phyloP scores from a whole-genome alignment of 106 monocot genomes.

The Dendrobium nobile region DNA sequence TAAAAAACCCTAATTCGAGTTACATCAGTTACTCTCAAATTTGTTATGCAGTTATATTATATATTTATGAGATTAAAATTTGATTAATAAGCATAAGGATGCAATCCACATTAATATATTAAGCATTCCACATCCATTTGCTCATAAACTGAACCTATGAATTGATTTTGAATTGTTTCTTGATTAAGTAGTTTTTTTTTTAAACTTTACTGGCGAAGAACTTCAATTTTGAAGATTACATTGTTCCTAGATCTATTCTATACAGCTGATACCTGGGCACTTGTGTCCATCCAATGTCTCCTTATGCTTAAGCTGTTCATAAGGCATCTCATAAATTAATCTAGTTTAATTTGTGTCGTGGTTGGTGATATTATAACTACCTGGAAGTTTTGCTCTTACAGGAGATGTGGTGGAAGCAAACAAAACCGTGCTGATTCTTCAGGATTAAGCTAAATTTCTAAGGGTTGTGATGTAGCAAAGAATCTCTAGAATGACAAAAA shows the following conservation, averaged over 20 bases:
- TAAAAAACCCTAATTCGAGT: too few species aligned
- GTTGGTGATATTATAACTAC: neutral
- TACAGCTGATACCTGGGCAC: neutral
- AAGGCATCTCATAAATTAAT: neutral
- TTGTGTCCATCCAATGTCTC: neutral
- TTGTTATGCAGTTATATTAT: too few species aligned
- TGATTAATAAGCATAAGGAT: neutral
- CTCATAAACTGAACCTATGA: too few species aligned
- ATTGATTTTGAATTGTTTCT: too few species aligned
- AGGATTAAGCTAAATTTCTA: neutral
- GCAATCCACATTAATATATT: neutral
- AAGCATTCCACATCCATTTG: neutral
- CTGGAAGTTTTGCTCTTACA: neutral
- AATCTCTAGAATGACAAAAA: neutral
- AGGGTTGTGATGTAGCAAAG: neutral
- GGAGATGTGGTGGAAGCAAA: neutral
- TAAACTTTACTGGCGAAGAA: neutral
- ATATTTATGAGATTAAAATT: too few species aligned
- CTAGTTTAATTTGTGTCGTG: neutral
- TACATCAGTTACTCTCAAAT: too few species aligned
- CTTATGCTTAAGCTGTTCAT: neutral
- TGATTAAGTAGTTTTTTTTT: neutral
- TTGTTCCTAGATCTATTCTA: too few species aligned
- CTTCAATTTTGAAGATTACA: neutral
- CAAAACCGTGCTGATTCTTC: neutral